Conservation (phyloP, 208 protist species). For the Crithidia expoeki region DNA sequence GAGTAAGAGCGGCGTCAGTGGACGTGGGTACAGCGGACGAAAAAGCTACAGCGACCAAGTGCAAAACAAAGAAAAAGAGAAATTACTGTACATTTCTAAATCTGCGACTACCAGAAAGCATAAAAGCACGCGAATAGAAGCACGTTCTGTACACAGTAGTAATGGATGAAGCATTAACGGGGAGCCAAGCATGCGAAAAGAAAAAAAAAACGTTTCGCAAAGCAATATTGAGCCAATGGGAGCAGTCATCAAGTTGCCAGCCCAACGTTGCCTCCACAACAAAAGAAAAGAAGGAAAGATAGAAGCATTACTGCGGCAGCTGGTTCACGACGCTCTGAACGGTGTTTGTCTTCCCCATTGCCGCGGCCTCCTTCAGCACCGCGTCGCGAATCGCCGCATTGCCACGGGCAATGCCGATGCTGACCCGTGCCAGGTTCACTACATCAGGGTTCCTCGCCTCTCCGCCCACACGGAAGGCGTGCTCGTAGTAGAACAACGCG, state of each 20-base stretch:
- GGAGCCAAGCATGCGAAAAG: not conserved
- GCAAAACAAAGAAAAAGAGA: too few species aligned
- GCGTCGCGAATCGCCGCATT: slow-evolving; percentile 68
- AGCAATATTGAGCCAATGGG: too few species aligned
- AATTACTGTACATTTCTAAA: too few species aligned
- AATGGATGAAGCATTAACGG: too few species aligned
- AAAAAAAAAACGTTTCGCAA: not conserved
- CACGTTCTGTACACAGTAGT: too few species aligned
- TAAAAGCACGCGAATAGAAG: too few species aligned
- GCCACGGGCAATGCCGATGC: slow-evolving; percentile 78
- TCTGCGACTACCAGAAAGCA: too few species aligned
- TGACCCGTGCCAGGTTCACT: slow-evolving; percentile 80
- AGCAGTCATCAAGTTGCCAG: too few species aligned
- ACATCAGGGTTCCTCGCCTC: slow-evolving; percentile 75
- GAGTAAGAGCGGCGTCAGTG: too few species aligned
- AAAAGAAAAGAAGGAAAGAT: slow-evolving; percentile 15
- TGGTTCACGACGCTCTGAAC: slow-evolving; percentile 56
- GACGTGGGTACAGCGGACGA: too few species aligned
- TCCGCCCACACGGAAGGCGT: slow-evolving; percentile 82
- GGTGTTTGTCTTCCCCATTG: slow-evolving; percentile 66
- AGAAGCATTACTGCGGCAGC: slow-evolving; percentile 46
- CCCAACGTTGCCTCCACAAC: too few species aligned
- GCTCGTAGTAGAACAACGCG: slow-evolving; percentile 90
- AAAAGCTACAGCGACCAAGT: too few species aligned
- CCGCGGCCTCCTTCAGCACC: slow-evolving; percentile 57